Conservation (phyloP, 176 grass and related monocot species). For the Carex kokanica region DNA sequence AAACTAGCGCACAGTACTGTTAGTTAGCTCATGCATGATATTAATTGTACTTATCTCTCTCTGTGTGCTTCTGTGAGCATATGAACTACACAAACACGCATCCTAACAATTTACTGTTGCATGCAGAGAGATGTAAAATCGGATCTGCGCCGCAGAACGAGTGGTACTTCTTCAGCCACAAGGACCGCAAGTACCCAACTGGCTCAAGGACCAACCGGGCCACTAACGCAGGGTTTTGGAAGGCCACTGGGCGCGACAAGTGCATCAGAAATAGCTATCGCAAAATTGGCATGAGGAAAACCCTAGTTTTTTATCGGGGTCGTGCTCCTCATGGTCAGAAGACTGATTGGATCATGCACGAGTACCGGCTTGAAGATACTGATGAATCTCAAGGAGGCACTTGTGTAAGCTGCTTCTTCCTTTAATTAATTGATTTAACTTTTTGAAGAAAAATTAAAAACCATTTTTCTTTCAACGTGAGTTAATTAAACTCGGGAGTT, state of each 20-base stretch:
- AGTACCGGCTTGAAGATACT: constrained; percentile 55
- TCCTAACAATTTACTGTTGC: background rate
- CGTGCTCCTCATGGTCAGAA: constrained; percentile 94
- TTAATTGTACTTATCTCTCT: background rate
- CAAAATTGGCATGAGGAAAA: constrained; percentile 99
- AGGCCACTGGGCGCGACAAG: constrained; percentile 96
- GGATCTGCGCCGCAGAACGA: constrained; percentile 87
- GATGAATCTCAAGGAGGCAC: constrained; percentile 49
- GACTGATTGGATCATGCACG: constrained; percentile 62
- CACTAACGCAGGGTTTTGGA: constrained; percentile 89
- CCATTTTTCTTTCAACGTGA: background rate
- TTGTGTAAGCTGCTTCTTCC: constrained; percentile 16
- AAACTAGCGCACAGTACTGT: background rate
- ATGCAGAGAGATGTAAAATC: constrained; percentile 79
- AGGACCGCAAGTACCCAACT: constrained; percentile 97
- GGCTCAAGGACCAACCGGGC: constrained; percentile 92
- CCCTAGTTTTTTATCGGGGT: constrained; percentile 97
- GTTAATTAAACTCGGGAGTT: background rate
- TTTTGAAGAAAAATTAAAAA: background rate
- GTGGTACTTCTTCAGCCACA: constrained; percentile 99
- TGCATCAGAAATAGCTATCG: constrained; percentile 94
- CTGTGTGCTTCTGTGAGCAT: background rate
- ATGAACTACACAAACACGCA: background rate
- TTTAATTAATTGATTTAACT: background rate
- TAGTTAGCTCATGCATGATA: background rate